A percentile compares a stretch with the other conserved stretches of the same genome.
phyloP scores from a whole-genome alignment of 306 rosid genomes.

The Vachellia collinsii region DNA sequence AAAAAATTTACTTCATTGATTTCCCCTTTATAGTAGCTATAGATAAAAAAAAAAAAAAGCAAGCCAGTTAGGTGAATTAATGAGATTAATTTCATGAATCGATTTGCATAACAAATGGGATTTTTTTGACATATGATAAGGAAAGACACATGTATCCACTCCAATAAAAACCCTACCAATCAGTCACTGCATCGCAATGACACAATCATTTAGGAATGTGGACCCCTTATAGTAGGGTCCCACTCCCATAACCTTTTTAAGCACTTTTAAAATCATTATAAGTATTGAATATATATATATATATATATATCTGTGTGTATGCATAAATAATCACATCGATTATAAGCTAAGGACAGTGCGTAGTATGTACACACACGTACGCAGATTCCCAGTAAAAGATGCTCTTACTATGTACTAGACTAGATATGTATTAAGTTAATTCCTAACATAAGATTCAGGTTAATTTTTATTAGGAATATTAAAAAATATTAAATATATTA shows the following conservation, averaged over 20 bases:
- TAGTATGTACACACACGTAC: no score
- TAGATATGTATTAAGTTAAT: no score
- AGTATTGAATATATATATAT: no score
- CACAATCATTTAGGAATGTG: background rate
- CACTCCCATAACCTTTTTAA: conserved; percentile 16
- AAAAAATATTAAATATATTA: no score
- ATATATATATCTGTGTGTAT: background rate
- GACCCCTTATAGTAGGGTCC: background rate
- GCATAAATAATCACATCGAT: background rate
- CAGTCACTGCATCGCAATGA: background rate
- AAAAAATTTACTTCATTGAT: background rate
- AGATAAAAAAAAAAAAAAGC: background rate
- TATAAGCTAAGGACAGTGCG: background rate
- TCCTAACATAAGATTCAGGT: no score
- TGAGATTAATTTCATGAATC: background rate
- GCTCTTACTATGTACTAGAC: no score
- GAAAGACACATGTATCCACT: background rate
- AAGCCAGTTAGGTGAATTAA: background rate
- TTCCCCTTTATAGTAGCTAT: background rate
- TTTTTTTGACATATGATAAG: background rate
- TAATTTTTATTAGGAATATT: no score
- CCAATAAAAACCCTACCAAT: background rate
- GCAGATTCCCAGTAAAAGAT: background rate
- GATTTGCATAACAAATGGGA: background rate
- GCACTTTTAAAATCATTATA: background rate